Percentiles rank a stretch among this genome's conserved stretches.
These are phyloP conservation scores for Kazachstania sp. DNA, from an alignment of 1,139 yeast species.

Conservation along the genomic window DNA sequence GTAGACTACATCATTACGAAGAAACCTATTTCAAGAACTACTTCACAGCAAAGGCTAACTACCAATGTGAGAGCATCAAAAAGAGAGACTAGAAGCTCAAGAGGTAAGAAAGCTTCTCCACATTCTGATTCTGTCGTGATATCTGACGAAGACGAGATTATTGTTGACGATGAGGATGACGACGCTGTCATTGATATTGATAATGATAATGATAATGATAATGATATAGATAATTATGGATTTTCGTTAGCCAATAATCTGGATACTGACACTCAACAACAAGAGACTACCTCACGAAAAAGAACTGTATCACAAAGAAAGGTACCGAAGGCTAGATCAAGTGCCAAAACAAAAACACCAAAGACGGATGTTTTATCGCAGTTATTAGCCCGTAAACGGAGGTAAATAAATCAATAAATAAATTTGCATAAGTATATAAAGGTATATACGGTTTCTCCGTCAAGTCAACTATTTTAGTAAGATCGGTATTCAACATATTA, in stretches of 20 bases:
- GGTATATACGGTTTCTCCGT: no score
- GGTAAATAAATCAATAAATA: background rate
- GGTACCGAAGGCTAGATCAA: background rate
- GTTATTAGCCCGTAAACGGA: slow-evolving; percentile 11
- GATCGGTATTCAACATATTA: no score
- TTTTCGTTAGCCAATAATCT: background rate
- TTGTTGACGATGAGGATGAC: slow-evolving; percentile 7
- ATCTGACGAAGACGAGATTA: slow-evolving; percentile 5
- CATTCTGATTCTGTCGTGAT: background rate
- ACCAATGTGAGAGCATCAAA: no score
- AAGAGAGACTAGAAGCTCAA: background rate
- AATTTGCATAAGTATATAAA: no score
- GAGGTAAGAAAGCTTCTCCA: background rate
- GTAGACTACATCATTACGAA: no score
- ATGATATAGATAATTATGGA: background rate
- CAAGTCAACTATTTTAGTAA: no score
- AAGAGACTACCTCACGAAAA: background rate
- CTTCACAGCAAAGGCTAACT: no score
- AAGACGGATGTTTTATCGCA: slow-evolving; percentile 13
- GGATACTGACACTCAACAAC: background rate
- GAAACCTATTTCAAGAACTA: no score
- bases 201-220: slow-evolving; percentile 7
- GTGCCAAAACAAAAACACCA: slow-evolving; percentile 9
- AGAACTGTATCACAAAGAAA: background rate
- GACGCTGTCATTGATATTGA: slow-evolving; percentile 7